These are phyloP conservation scores for Suhomyces pyralidae DNA, from an alignment of 805 yeast species.

Conservation along the genomic window DNA sequence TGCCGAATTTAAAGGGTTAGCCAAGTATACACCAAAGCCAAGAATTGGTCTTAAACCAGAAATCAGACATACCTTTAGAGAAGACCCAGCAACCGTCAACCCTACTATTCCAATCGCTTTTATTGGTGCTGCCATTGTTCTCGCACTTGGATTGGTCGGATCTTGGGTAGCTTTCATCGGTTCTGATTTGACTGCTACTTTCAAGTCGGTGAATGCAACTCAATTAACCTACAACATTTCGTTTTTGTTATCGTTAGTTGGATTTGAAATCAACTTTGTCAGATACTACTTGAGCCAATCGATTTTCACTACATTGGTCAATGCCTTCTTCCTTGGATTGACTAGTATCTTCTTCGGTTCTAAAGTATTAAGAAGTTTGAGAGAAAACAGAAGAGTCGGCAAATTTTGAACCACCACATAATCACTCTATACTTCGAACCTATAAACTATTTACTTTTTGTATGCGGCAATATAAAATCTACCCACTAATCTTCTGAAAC, in stretches of 20 bases:
- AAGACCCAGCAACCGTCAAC: constrained; percentile 51
- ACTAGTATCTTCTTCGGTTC: constrained; percentile 62
- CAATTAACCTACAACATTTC: constrained; percentile 39
- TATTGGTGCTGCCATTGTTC: constrained; percentile 39
- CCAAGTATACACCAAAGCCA: constrained; percentile 21
- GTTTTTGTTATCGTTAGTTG: constrained; percentile 47
- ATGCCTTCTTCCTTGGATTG: constrained; percentile 46
- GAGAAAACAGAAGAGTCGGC: constrained; percentile 28
- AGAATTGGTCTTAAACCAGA: constrained; percentile 54
- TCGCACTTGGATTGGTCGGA: constrained; percentile 42
- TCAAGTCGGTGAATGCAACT: constrained; percentile 32
- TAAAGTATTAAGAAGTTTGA: constrained; percentile 55
- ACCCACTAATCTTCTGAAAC: constrained; percentile 24
- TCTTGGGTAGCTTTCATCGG: constrained; percentile 39
- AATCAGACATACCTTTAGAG: constrained; percentile 59
- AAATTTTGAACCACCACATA: constrained; percentile 8
- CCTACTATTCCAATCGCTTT: constrained; percentile 52
- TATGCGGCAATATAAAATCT: neutral
- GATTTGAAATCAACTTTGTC: constrained; percentile 52
- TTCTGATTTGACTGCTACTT: constrained; percentile 29
- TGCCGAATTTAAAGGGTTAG: constrained; percentile 21
- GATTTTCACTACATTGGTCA: constrained; percentile 56
- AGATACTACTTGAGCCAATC: constrained; percentile 58
- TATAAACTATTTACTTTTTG: neutral
- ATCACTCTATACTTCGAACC: neutral